phyloP scores from a whole-genome alignment of 495 filamentous ascomycete species.

The Lasiosphaeria hispida region DNA sequence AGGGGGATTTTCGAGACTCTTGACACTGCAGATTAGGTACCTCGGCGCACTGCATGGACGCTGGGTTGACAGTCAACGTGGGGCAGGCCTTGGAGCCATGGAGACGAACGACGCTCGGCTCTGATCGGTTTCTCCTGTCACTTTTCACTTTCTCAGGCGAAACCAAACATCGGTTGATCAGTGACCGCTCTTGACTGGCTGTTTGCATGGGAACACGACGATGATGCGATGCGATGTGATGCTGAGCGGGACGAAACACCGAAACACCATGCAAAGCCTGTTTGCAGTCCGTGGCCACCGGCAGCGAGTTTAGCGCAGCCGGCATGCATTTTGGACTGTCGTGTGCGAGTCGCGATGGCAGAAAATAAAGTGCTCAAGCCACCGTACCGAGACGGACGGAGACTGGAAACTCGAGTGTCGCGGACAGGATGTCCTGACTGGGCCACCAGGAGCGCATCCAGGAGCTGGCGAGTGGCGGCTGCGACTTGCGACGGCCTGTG shows the following conservation, averaged over 20 bases:
- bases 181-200: slow-evolving; percentile 3
- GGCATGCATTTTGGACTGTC: background rate
- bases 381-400: background rate
- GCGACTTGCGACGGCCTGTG: background rate
- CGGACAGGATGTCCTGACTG: no score
- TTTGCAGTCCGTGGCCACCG: slow-evolving; percentile 9
- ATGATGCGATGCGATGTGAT: slow-evolving; percentile 30
- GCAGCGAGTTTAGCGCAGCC: background rate
- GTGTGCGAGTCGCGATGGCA: background rate
- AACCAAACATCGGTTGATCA: slow-evolving; percentile 32
- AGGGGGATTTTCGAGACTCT: slow-evolving; percentile 6
- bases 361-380: slow-evolving; percentile 19
- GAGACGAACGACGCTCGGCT: slow-evolving; percentile 10
- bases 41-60: background rate
- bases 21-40: background rate
- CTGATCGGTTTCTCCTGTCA: slow-evolving; percentile 1
- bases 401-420: background rate
- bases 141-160: slow-evolving; percentile 17
- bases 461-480: background rate
- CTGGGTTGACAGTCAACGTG: background rate
- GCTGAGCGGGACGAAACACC: slow-evolving; percentile 22
- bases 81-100: background rate
- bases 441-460: no score
- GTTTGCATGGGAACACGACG: slow-evolving; percentile 1
- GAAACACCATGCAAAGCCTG: slow-evolving; percentile 19